Evolutionary conservation across 331 rosid genomes (phyloP).

Genomic region (Malus hybrid): DNA sequence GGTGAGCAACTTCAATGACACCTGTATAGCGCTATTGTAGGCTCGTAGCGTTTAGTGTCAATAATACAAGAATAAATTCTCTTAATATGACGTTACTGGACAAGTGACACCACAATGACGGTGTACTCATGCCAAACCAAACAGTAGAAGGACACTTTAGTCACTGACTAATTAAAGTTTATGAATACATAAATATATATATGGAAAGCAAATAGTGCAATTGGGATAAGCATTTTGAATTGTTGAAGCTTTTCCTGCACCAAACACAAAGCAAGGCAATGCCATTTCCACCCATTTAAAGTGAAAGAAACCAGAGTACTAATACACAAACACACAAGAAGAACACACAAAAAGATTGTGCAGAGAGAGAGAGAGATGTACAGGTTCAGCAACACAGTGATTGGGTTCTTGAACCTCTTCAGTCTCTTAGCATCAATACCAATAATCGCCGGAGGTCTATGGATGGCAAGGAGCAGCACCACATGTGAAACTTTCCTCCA

Average conservation of each 20-base stretch:
- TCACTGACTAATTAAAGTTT: constrained; percentile 18
- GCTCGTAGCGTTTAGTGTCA: no score
- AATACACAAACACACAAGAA: neutral
- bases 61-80: no score
- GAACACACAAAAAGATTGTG: constrained; percentile 2
- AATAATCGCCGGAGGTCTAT: constrained; percentile 83
- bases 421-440: constrained; percentile 90
- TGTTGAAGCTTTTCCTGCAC: constrained; percentile 7
- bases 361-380: constrained; percentile 36
- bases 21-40: fast-evolving
- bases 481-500: constrained; percentile 77
- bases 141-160: constrained; percentile 21
- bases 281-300: constrained; percentile 18
- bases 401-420: constrained; percentile 77
- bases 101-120: neutral
- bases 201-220: constrained; percentile 13
- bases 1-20: neutral
- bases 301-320: constrained; percentile 3
- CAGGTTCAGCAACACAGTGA: constrained; percentile 89
- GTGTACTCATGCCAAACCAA: no score
- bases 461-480: constrained; percentile 88
- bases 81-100: no score
- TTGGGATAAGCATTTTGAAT: constrained; percentile 21
- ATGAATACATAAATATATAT: neutral
- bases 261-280: constrained; percentile 11